Evolutionary conservation across 2,329 filamentous ascomycete genomes (phyloP), one percentile per base, ranked within the genome.

Genomic region (Tothia fuscella): DNA sequence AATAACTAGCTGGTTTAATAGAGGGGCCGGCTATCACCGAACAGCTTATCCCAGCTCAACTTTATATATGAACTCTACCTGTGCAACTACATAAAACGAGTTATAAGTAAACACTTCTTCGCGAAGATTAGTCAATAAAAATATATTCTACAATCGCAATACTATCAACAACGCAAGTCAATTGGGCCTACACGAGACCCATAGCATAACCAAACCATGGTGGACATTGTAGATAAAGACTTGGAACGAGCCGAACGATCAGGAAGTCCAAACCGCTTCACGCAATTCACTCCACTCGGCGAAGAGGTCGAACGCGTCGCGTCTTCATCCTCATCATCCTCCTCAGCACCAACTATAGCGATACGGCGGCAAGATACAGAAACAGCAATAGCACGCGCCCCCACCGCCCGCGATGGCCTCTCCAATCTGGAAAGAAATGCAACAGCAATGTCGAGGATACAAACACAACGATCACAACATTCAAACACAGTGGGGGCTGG

Each of bases 401-500:
- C 41, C 6, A 43, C 41, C 4, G 7, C 25, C 22, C 17, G 14
- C n/a, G 33, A 29, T 28, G 30, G 17, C 6, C 19, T 20, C 3
- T 14, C 22, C 6, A 20, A 21, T 9, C 12, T 43, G 41, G 29
- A 43, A 25, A 21, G 34, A 16, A 43, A 25, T n/a, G 41, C 9
- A 2, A 38, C 41, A 6, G 78, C 74, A 41, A 65, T 88, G 45
- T 76, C 73, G 55, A 74, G 82, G 28, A 85, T 88, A 48, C 71
- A 80, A 34, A 86, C 82, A 3, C 72, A 76, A 26, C 65, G 74
- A 38, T 80, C 76, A 49, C 82, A 87, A 58, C 81, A 87, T 57
- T 74, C 68, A 48, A 71, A 63, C 41, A 88, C 82, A 3, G 82
- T 88, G n/a, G 82, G 82, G 46, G 56, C 55, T 19, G 47, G 52